Evolutionary conservation across 768 basidiomycete genomes (phyloP).

Genomic region (Mycena crocata): DNA sequence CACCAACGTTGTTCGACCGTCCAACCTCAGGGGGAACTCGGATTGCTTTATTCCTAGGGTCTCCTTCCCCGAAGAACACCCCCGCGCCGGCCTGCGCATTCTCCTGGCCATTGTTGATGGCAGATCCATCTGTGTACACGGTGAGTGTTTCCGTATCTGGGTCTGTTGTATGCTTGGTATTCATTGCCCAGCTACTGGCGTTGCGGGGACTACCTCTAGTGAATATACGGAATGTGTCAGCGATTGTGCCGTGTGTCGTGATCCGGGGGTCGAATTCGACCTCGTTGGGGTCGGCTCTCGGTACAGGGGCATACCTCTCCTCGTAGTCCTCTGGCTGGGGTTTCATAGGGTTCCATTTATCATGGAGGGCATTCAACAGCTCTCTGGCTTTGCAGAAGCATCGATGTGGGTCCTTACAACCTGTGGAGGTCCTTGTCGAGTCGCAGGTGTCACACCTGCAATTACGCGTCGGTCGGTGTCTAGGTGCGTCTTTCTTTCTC

Average conservation of each 20-base stretch:
- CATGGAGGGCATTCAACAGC: neutral
- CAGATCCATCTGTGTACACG: slow-evolving; percentile 20
- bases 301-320: neutral
- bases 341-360: neutral
- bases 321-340: neutral
- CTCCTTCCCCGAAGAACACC: slow-evolving; percentile 8
- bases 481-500: neutral
- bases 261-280: neutral
- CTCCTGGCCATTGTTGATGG: neutral
- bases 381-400: neutral
- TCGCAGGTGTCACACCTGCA: neutral
- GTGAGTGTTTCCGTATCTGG: neutral
- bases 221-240: neutral
- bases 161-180: neutral
- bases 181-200: neutral
- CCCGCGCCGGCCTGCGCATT: slow-evolving; percentile 10
- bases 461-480: neutral
- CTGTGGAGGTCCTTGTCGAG: neutral
- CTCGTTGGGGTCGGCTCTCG: neutral
- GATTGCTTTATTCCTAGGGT: slow-evolving; percentile 10
- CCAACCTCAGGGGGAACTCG: neutral
- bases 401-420: neutral
- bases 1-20: slow-evolving; percentile 12
- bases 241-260: neutral
- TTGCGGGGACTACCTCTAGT: neutral